Percentiles rank a stretch among this genome's conserved stretches.
Conservation (phyloP, 2,329 filamentous ascomycete species). For the Aspergillus alliaceus region DNA sequence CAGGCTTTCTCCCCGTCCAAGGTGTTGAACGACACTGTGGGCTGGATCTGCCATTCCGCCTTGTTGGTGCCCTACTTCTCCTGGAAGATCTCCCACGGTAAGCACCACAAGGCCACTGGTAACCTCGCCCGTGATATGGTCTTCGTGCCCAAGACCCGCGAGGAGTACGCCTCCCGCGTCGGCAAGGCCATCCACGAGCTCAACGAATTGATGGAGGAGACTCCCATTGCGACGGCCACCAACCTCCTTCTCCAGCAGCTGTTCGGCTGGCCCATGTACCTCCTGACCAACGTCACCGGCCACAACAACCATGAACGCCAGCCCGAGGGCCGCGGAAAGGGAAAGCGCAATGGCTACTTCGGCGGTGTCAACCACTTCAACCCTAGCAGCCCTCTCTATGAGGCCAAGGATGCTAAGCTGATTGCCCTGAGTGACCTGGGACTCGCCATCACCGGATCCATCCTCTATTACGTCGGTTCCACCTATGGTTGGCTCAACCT, state of each 20-base stretch:
- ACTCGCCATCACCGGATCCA: constrained; percentile 61
- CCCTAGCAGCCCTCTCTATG: constrained; percentile 83
- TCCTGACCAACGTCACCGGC: constrained; percentile 88
- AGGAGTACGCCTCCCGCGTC: constrained; percentile 73
- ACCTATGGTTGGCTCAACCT: constrained; percentile 84
- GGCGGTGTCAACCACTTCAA: constrained; percentile 94
- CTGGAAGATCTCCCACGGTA: constrained; percentile 98
- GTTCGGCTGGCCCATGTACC: constrained; percentile 89
- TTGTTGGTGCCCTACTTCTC: constrained; percentile 97
- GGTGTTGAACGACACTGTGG: constrained; percentile 84
- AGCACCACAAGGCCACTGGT: constrained; percentile 99
- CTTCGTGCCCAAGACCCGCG: constrained; percentile 89
- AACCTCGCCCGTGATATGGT: constrained; percentile 99
- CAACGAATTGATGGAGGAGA: constrained; percentile 88
- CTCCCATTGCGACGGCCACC: constrained; percentile 75
- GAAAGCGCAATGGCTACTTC: constrained; percentile 80
- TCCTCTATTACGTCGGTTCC: constrained; percentile 68
- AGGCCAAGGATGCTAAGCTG: constrained; percentile 83
- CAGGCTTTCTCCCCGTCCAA: constrained; percentile 94
- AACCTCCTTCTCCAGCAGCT: constrained; percentile 83
- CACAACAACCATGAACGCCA: constrained; percentile 94
- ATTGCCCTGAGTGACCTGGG: constrained; percentile 87
- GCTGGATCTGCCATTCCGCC: constrained; percentile 85
- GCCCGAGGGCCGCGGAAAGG: constrained; percentile 86
- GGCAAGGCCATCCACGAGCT: constrained; percentile 79